A percentile compares a stretch with the other conserved stretches of the same genome.
Conservation (phyloP, 305 asterid genomes). For the Fraxinus angustifolia region DNA sequence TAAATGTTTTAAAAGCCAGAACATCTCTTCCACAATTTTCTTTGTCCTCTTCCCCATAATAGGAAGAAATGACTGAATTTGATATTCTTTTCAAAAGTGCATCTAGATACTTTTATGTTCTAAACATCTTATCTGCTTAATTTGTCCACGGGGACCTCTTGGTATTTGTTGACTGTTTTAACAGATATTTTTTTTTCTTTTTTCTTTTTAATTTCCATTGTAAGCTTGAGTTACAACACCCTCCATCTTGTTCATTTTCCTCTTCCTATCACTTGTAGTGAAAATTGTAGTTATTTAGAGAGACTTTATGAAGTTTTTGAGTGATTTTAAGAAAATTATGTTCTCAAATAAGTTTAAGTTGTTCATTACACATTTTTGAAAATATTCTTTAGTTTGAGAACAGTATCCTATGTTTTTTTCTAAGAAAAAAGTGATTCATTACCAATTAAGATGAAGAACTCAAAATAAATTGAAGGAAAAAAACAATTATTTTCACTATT, state of each 20-base stretch:
- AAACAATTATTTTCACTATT: not conserved
- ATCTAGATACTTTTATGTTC: not conserved
- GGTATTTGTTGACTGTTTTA: not conserved
- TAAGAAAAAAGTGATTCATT: not conserved
- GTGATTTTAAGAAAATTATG: not conserved
- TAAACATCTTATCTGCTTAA: not conserved
- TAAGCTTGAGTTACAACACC: not conserved
- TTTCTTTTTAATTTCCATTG: not conserved
- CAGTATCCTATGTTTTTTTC: not conserved
- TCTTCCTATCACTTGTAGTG: not conserved
- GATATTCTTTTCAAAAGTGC: not conserved
- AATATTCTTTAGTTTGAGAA: not conserved
- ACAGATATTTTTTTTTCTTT: not conserved
- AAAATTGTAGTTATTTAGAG: not conserved
- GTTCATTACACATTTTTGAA: not conserved
- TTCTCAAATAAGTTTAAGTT: not conserved
- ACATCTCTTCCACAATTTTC: not conserved
- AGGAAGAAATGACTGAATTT: not conserved
- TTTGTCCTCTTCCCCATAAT: not conserved
- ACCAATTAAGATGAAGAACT: not conserved
- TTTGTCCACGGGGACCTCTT: not conserved
- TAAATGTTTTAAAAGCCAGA: not conserved
- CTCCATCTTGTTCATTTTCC: not conserved
- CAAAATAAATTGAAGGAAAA: not conserved
- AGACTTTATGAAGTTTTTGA: conserved; percentile 1